A percentile compares a stretch with the other conserved stretches of the same genome.
phyloP scores from a whole-genome alignment of 2,329 filamentous ascomycete genomes.

The Pezicula radicicola region DNA sequence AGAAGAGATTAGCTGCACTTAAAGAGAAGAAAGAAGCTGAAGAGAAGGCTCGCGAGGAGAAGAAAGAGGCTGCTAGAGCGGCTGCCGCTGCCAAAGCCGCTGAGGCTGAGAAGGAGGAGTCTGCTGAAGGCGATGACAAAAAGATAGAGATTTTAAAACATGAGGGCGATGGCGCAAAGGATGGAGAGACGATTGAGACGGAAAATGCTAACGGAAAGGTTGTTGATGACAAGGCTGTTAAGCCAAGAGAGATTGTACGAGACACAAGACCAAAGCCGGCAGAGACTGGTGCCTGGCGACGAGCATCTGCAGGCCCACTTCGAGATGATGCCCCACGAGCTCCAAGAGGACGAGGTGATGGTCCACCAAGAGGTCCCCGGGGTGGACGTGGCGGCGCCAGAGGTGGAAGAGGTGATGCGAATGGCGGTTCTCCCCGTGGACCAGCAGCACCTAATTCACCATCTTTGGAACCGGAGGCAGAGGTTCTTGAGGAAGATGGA shows the following conservation, averaged over 20 bases:
- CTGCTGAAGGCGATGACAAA: slow-evolving; percentile 23
- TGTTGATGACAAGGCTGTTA: slow-evolving; percentile 46
- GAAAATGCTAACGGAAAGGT: slow-evolving; percentile 32
- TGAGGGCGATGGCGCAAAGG: slow-evolving; percentile 27
- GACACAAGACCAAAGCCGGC: slow-evolving; percentile 51
- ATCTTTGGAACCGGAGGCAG: slow-evolving; percentile 24
- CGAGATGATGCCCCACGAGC: slow-evolving; percentile 35
- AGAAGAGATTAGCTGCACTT: slow-evolving; percentile 72
- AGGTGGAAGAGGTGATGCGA: slow-evolving; percentile 29
- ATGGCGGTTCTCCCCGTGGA: slow-evolving; percentile 41
- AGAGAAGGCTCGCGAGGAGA: slow-evolving; percentile 54
- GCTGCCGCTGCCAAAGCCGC: slow-evolving; percentile 30
- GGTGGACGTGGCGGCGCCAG: slow-evolving; percentile 37
- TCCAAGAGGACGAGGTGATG: slow-evolving; percentile 37
- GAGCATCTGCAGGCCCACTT: slow-evolving; percentile 40
- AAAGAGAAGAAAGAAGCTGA: slow-evolving; percentile 77
- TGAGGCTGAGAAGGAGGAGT: slow-evolving; percentile 28
- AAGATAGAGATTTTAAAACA: slow-evolving; percentile 26
- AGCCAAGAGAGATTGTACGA: slow-evolving; percentile 42
- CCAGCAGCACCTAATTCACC: slow-evolving; percentile 34
- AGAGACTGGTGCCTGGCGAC: slow-evolving; percentile 61
- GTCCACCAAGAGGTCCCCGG: slow-evolving; percentile 37
- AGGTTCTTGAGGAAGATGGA: slow-evolving; percentile 54
- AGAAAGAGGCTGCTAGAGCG: slow-evolving; percentile 49
- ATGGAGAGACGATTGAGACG: slow-evolving; percentile 27